A percentile compares a stretch with the other conserved stretches of the same genome.
Evolutionary conservation across 176 grass and related monocot genomes (phyloP).

Genomic region (Triticum urartu): DNA sequence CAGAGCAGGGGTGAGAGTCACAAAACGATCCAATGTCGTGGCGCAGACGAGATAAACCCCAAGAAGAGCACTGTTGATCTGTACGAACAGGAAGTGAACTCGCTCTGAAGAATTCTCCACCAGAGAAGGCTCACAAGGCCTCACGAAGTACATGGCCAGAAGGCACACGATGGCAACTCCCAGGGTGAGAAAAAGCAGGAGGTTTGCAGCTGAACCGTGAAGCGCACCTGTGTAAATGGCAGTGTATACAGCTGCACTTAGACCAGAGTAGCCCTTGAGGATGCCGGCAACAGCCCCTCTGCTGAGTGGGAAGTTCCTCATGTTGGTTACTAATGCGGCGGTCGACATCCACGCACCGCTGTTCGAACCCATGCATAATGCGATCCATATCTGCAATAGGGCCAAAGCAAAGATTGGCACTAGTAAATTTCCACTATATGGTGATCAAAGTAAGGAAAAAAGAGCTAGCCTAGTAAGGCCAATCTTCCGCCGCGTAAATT

Average conservation of each 20-base stretch:
- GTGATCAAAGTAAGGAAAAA: neutral
- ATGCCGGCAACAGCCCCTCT: constrained; percentile 87
- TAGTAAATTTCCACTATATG: neutral
- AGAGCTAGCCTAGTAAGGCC: neutral
- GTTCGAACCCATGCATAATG: constrained; percentile 73
- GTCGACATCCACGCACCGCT: constrained; percentile 81
- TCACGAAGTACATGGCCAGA: constrained; percentile 83
- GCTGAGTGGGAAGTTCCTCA: constrained; percentile 94
- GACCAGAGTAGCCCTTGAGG: constrained; percentile 76
- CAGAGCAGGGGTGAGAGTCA: constrained; percentile 38
- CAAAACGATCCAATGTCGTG: constrained; percentile 57
- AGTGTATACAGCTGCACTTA: constrained; percentile 89
- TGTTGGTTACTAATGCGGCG: constrained; percentile 79
- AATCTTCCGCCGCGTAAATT: neutral
- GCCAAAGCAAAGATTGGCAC: neutral
- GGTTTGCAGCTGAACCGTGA: constrained; percentile 53
- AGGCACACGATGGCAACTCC: constrained; percentile 59
- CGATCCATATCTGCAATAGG: constrained; percentile 68
- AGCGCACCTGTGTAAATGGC: constrained; percentile 71
- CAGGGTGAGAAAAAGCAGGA: constrained; percentile 66
- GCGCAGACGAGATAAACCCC: constrained; percentile 67
- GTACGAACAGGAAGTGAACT: constrained; percentile 73
- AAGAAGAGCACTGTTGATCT: constrained; percentile 65
- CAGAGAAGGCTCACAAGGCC: constrained; percentile 69
- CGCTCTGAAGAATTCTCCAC: constrained; percentile 62